phyloP scores from a whole-genome alignment of 202 grass and related monocot species.

The Zoysia matrella region DNA sequence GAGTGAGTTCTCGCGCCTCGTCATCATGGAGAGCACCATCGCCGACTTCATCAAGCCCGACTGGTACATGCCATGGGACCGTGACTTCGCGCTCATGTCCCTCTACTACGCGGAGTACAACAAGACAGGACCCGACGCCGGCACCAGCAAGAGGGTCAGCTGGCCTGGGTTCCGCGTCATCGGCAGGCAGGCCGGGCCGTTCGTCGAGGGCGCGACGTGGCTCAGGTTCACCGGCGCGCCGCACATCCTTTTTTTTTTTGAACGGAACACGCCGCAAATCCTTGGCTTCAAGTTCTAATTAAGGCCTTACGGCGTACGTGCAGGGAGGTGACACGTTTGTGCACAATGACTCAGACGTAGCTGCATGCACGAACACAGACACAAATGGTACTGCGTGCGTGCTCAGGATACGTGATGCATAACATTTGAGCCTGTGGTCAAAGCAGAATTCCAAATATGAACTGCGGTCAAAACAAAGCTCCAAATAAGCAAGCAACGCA shows the following conservation, averaged over 20 bases:
- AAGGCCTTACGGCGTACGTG: not conserved
- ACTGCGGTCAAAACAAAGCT: not conserved
- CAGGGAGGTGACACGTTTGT: constrained; percentile 2
- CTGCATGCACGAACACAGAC: not conserved
- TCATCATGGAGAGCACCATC: constrained; percentile 88
- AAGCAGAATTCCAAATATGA: not conserved
- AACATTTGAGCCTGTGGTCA: too few relatives aligned
- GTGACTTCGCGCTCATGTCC: constrained; percentile 69
- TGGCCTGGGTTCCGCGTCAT: constrained; percentile 81
- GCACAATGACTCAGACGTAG: not conserved
- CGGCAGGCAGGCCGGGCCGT: constrained; percentile 47
- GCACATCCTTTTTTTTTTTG: constrained; percentile 45
- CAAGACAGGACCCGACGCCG: constrained; percentile 76
- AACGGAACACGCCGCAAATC: too few relatives aligned
- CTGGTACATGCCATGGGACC: constrained; percentile 77
- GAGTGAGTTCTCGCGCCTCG: constrained; percentile 59
- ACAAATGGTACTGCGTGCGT: too few relatives aligned
- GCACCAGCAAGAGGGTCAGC: constrained; percentile 72
- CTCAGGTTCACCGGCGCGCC: constrained; percentile 79
- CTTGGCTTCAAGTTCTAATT: constrained; percentile 61
- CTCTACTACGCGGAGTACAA: constrained; percentile 89
- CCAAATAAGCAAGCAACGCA: not conserved
- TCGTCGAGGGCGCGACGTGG: constrained; percentile 69
- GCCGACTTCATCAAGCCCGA: constrained; percentile 77
- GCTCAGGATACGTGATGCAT: too few relatives aligned